Evolutionary conservation across 2,329 filamentous ascomycete genomes (phyloP).

Genomic region (Arthrobotrys megalospora): DNA sequence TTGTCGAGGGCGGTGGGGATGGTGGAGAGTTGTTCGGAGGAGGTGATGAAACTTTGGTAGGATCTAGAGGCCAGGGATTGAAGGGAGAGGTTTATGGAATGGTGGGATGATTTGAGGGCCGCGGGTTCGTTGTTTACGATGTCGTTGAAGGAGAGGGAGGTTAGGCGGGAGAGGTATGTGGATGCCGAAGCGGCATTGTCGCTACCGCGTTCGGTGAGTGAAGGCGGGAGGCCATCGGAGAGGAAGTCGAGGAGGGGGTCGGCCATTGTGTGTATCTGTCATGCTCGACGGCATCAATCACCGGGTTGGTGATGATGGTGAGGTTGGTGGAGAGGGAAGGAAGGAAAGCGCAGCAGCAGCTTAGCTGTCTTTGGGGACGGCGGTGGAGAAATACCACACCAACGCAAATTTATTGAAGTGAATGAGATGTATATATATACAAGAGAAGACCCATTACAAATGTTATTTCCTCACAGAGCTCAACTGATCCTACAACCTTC

Average conservation of each 20-base stretch:
- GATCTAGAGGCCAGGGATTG: constrained; percentile 92
- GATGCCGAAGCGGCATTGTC: constrained; percentile 66
- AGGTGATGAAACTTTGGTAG: constrained; percentile 85
- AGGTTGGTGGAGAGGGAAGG: constrained; percentile 10
- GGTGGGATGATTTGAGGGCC: constrained; percentile 82
- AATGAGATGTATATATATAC: constrained; percentile 11
- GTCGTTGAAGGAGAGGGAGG: constrained; percentile 81
- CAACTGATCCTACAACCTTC: constrained; percentile 6
- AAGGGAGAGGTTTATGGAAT: constrained; percentile 84
- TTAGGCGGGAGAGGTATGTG: constrained; percentile 82
- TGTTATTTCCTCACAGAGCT: not conserved
- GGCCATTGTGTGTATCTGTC: constrained; percentile 45
- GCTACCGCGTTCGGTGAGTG: constrained; percentile 52
- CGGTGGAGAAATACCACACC: constrained; percentile 13
- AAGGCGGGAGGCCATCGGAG: constrained; percentile 47
- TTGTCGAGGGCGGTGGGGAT: constrained; percentile 72
- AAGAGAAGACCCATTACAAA: constrained; percentile 20
- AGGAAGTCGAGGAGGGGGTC: constrained; percentile 60
- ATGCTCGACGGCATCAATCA: constrained; percentile 23
- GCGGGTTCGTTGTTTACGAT: constrained; percentile 83
- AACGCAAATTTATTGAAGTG: constrained; percentile 1
- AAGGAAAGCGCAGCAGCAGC: not conserved
- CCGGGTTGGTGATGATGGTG: constrained; percentile 30
- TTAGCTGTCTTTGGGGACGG: constrained; percentile 10
- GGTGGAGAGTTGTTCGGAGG: constrained; percentile 81